Percentiles rank a stretch among this genome's conserved stretches.
Evolutionary conservation across 768 basidiomycete species (phyloP).

Genomic region (Boletus speciosus): DNA sequence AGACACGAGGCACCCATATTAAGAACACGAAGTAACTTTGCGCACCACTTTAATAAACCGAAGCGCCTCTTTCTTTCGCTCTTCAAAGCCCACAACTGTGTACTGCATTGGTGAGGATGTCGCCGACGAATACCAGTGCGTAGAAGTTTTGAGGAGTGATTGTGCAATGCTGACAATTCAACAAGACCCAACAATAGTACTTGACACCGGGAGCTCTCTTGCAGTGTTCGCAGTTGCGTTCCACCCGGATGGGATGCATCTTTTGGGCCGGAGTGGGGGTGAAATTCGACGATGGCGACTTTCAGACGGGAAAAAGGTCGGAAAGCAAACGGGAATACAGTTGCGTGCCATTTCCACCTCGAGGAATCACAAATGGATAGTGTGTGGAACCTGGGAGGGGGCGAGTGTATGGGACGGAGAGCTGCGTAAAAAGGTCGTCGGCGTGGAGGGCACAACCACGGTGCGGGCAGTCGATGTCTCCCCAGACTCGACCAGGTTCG

Average conservation of each 20-base stretch:
- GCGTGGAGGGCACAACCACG: too few species aligned
- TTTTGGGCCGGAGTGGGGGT: not conserved
- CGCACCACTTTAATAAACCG: too few species aligned
- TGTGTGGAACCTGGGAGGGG: too few species aligned
- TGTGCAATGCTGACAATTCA: not conserved
- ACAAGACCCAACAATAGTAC: not conserved
- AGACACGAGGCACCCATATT: not conserved
- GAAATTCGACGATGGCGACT: not conserved
- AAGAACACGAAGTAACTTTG: too few species aligned
- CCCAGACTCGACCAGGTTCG: too few species aligned
- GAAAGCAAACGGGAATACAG: not conserved
- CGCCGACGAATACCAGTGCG: not conserved
- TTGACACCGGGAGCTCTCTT: not conserved
- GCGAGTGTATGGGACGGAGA: too few species aligned
- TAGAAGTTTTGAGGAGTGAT: not conserved
- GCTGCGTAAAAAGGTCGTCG: too few species aligned
- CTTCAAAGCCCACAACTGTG: too few species aligned
- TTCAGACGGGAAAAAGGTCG: not conserved
- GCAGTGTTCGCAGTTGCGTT: not conserved
- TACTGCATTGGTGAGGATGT: not conserved
- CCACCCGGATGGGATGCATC: not conserved
- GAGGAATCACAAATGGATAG: too few species aligned
- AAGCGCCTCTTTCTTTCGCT: too few species aligned
- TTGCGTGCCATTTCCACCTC: not conserved
- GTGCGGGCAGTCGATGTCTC: too few species aligned